Evolutionary conservation across 495 filamentous ascomycete species (phyloP).

Genomic region (Cairneyella variabilis): DNA sequence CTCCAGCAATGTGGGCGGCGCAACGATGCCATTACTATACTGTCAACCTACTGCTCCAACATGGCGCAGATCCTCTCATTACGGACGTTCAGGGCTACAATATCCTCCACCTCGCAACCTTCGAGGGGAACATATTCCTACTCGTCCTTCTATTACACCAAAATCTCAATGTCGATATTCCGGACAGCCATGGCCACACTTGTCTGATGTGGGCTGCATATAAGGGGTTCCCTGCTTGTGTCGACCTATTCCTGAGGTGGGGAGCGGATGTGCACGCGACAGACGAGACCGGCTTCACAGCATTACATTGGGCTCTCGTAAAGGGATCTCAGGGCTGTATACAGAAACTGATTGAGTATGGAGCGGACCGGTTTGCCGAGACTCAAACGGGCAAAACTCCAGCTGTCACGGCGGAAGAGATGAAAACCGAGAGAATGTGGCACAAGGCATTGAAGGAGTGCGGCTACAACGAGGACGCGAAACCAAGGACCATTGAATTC

Average conservation of each 20-base stretch:
- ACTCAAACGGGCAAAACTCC: constrained; percentile 87
- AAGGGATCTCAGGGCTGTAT: constrained; percentile 84
- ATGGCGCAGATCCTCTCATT: constrained; percentile 85
- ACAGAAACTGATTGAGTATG: constrained; percentile 89
- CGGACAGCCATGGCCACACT: constrained; percentile 86
- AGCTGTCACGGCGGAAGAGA: constrained; percentile 76
- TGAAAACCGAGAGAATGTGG: constrained; percentile 82
- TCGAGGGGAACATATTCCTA: constrained; percentile 93
- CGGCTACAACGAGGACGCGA: constrained; percentile 78
- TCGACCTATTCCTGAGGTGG: constrained; percentile 92
- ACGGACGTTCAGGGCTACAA: constrained; percentile 94
- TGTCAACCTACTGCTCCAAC: constrained; percentile 69
- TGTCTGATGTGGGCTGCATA: constrained; percentile 98
- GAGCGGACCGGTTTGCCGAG: constrained; percentile 83
- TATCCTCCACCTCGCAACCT: constrained; percentile 91
- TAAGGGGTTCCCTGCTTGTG: constrained; percentile 86
- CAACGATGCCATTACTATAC: constrained; percentile 89
- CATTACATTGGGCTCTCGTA: constrained; percentile 94
- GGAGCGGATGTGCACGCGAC: constrained; percentile 87
- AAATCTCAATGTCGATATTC: constrained; percentile 86
- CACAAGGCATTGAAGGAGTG: constrained; percentile 77
- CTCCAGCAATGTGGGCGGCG: constrained; percentile 94
- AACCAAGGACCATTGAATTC: constrained; percentile 56
- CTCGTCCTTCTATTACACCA: constrained; percentile 84
- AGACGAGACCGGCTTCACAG: constrained; percentile 88